phyloP scores from a whole-genome alignment of 768 basidiomycete species.

The Suillus spraguei region DNA sequence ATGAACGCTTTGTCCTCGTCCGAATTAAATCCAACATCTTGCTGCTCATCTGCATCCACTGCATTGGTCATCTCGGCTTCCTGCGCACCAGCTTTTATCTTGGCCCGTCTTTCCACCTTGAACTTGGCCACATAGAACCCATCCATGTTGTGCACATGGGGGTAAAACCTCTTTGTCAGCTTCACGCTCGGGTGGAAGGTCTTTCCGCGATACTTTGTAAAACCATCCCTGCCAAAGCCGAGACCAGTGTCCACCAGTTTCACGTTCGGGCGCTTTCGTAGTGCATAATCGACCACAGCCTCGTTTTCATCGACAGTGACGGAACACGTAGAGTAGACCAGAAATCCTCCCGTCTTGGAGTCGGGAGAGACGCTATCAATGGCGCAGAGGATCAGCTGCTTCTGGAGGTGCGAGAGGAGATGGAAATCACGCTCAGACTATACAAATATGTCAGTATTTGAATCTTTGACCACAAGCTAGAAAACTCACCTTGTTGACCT shows the following conservation, averaged over 20 bases:
- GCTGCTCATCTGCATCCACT: conserved; percentile 23
- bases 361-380: conserved; percentile 93
- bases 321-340: conserved; percentile 99
- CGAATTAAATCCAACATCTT: conserved; percentile 61
- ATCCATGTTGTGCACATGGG: conserved; percentile 99
- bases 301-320: conserved; percentile 99
- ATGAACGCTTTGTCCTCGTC: conserved; percentile 80
- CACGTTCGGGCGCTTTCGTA: conserved; percentile 91
- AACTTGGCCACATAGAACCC: conserved; percentile 99
- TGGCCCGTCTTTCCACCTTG: conserved; percentile 83
- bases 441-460: conserved; percentile 12
- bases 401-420: conserved; percentile 95
- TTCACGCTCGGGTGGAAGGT: conserved; percentile 76
- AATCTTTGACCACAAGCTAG: conserved; percentile 7
- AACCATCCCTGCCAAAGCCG: conserved; percentile 92
- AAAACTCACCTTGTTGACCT: conserved; percentile 88
- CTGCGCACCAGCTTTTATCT: conserved; percentile 39
- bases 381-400: conserved; percentile 96
- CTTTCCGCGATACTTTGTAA: conserved; percentile 89
- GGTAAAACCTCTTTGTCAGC: conserved; percentile 89
- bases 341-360: conserved; percentile 88
- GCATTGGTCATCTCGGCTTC: conserved; percentile 25
- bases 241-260: conserved; percentile 92
- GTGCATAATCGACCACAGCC: conserved; percentile 95
- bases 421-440: conserved; percentile 96